Evolutionary conservation across 441 rosid genomes (phyloP), one percentile per base, ranked within the genome.

Genomic region (Metrosideros polymorpha): DNA sequence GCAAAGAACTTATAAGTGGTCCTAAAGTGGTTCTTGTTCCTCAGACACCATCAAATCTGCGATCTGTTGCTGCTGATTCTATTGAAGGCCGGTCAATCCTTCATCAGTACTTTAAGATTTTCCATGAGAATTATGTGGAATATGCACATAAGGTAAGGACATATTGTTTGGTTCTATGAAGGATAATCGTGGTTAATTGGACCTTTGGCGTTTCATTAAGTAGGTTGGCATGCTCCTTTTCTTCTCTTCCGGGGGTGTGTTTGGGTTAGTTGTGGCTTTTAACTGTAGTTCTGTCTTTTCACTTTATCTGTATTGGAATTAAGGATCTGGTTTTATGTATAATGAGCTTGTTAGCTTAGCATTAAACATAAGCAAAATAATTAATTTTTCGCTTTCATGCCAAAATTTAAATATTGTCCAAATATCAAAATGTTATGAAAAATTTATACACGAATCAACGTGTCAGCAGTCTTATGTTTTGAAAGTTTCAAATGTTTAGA

Each of bases 61-160:
- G 94, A 57, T 94, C 98, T 66, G 86, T 95, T 89, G 87, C 98
- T 90, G 97, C 96, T 83, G 96, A 96, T 91, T 95, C 98, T 75
- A 95, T 96, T 56, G 99, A 96, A 91, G 99, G 99, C n/a, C 92
- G 97, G 79, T 94, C 98, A 86, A 88, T 91, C 75, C 94, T 95
- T 89, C 98, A 96, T 92, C 95, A 96, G 86, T 96, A 95, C 92
- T 92, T 94, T 91, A 96, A 95, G 89, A 96, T 95, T 88, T 98
- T 98, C 93, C 98, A 94, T 90, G 98, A 96, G 92, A 96, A 94
- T 92, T 96, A 98, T 51, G 96, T 95, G 55, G 98, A 95, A 85
- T 98, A 98, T 92, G 99, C 99, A 9, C 99, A 97, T 90, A 98
- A 97, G 98, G 99, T 97, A 90, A 91, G 91, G 84, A 52, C 30